These are phyloP conservation scores for Termitomyces titanicus DNA, from an alignment of 768 basidiomycete species.

Conservation along the genomic window DNA sequence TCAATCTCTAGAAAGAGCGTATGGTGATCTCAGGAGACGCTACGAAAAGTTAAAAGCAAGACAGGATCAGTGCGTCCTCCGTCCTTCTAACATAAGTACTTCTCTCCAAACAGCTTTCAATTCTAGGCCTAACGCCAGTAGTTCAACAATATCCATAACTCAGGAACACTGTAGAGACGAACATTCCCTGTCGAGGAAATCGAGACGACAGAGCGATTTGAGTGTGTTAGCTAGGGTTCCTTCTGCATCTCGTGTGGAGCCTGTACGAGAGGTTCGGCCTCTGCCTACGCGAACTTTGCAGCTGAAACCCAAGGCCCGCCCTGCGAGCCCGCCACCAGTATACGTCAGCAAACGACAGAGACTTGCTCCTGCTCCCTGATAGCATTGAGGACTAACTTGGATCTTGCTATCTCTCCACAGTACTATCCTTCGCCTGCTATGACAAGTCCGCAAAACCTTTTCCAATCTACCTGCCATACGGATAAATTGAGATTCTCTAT, in stretches of 20 bases:
- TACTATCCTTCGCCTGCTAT: not conserved
- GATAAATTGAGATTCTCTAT: too few relatives aligned
- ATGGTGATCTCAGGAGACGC: slow-evolving; percentile 18
- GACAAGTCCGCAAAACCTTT: too few relatives aligned
- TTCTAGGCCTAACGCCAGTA: not conserved
- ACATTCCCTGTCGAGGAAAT: not conserved
- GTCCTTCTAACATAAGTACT: not conserved
- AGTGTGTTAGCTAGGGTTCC: not conserved
- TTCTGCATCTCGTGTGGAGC: not conserved
- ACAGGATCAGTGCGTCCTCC: slow-evolving; percentile 1
- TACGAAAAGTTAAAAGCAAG: not conserved
- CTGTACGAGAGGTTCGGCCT: not conserved
- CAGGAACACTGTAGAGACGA: not conserved
- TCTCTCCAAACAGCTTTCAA: not conserved
- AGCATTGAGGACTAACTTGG: not conserved
- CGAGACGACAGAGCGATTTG: not conserved
- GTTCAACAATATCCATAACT: not conserved
- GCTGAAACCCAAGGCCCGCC: slow-evolving; percentile 6
- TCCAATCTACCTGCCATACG: too few relatives aligned
- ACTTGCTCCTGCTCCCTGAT: not conserved
- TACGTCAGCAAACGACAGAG: slow-evolving; percentile 6
- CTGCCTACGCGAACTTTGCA: not conserved
- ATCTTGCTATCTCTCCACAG: not conserved
- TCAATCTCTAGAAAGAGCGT: slow-evolving; percentile 12
- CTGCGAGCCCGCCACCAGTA: slow-evolving; percentile 6